Conservation (phyloP, 1,139 yeast genomes). For the Hanseniaspora uvarum region DNA sequence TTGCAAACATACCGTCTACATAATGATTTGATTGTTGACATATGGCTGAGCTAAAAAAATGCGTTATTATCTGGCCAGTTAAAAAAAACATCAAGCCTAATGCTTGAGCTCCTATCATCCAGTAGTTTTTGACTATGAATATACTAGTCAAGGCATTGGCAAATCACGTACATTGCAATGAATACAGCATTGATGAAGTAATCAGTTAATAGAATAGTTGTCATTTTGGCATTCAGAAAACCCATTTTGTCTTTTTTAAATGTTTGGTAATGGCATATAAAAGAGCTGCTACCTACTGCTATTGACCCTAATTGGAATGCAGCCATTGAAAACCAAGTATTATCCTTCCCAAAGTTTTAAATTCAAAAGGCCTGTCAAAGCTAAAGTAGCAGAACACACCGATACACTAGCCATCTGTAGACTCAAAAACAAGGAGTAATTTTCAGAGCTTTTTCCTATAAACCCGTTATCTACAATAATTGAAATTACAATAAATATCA, state of each 20-base stretch:
- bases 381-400: constrained; percentile 56
- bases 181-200: constrained; percentile 63
- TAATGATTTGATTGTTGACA: constrained; percentile 73
- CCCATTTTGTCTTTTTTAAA: constrained; percentile 18
- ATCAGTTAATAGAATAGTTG: constrained; percentile 54
- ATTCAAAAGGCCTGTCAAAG: constrained; percentile 67
- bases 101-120: constrained; percentile 78
- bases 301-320: constrained; percentile 42
- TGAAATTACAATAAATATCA: constrained; percentile 51
- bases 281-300: constrained; percentile 51
- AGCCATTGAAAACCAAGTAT: constrained; percentile 57
- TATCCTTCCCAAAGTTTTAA: constrained; percentile 94
- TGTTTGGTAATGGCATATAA: constrained; percentile 31
- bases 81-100: constrained; percentile 64
- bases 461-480: constrained; percentile 87
- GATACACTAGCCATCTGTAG: constrained; percentile 67
- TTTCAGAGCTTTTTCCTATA: constrained; percentile 66
- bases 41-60: constrained; percentile 53
- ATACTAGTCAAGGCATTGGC: constrained; percentile 65
- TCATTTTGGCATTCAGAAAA: constrained; percentile 30
- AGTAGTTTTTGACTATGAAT: constrained; percentile 58
- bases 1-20: constrained; percentile 81
- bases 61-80: constrained; percentile 68
- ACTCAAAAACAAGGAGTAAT: constrained; percentile 75
- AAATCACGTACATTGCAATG: constrained; percentile 49